Evolutionary conservation across 306 rosid genomes (phyloP).

Genomic region (Cicer arietinum): DNA sequence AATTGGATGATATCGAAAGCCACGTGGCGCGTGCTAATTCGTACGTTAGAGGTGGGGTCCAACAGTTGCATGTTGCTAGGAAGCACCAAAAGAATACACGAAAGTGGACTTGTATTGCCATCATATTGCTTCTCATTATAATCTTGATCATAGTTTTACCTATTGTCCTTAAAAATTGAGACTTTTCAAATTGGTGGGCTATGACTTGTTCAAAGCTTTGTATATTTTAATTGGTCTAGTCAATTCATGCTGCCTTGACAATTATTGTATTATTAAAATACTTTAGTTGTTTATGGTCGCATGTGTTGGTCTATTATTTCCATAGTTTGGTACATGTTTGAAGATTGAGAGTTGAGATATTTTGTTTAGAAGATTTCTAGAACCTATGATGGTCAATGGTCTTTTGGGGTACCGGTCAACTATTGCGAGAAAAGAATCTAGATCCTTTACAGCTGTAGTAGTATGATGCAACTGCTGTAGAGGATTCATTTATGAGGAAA

Average conservation of each 20-base stretch:
- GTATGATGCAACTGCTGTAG: too few relatives aligned
- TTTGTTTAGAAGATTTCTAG: slow-evolving; percentile 42
- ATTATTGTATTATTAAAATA: slow-evolving; percentile 27
- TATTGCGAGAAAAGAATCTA: background rate
- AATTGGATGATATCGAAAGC: slow-evolving; percentile 84
- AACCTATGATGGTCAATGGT: slow-evolving; percentile 22
- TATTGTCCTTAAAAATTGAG: slow-evolving; percentile 40
- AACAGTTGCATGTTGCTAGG: slow-evolving; percentile 61
- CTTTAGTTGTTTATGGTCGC: slow-evolving; percentile 4
- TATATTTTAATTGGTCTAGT: slow-evolving; percentile 35
- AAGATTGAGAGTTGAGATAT: slow-evolving; percentile 31
- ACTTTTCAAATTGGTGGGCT: slow-evolving; percentile 34
- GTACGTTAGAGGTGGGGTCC: slow-evolving; percentile 65
- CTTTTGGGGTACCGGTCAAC: background rate
- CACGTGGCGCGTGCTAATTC: slow-evolving; percentile 80
- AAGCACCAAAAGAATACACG: slow-evolving; percentile 65
- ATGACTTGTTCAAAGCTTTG: slow-evolving; percentile 37
- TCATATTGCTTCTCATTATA: slow-evolving; percentile 61
- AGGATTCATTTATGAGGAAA: background rate
- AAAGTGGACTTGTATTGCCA: slow-evolving; percentile 64
- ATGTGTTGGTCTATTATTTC: background rate
- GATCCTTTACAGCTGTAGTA: too few relatives aligned
- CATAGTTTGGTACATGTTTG: slow-evolving; percentile 26
- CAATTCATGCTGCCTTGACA: slow-evolving; percentile 41
- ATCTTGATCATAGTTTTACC: slow-evolving; percentile 61